Evolutionary conservation across 164 flowering plant species (phyloP), one percentile per base, ranked within the genome.

Genomic region (Umbellularia californica): DNA sequence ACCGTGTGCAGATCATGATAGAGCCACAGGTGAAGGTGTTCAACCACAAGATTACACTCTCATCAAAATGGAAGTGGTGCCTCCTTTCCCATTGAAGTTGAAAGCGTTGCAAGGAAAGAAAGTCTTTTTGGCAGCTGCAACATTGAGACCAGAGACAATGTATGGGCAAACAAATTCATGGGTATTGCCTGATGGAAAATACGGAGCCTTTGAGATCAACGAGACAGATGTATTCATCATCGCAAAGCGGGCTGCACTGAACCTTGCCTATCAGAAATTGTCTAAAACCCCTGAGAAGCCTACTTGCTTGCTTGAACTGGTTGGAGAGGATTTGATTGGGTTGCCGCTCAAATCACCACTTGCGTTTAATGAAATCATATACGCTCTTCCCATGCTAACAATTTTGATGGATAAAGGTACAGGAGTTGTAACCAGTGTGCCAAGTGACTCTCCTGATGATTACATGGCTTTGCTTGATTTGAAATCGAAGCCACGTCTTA

Each of bases 1-100:
- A 74, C 98, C 97, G 7, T 94, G 98, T 83, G 97, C 97, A 15
- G 98, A 92, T 77, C 98, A 94, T 80, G 98, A 94, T 66, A 84
- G 98, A 77, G 96, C 97, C 19, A 81, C 83, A 12, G 98, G 98
- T 35, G 97, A 94, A 87, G 97, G 98, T 50, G 97, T 92, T 71
- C 92, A 81, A 77, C 96, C 98, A 13, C 97, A 91, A 71, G 97
- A 94, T 1, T 94, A 94, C 76, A 94, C 94, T 20, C 76, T 94
- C 28, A 92, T 94, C 30, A 94, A 94, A 78, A 91, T 94, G 98
- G 96, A 92, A 77, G 90, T 92, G 22, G 68, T 92, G 50, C 75
- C 87, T 50, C 98, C 98, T 67, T 89, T 88, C 73, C 89, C 91
- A 27, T 74, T 83, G n/a, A 88, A 89, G 66, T 71, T 94, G 78